Conservation (phyloP, 257 asterid genomes). For the Lantana camara region DNA sequence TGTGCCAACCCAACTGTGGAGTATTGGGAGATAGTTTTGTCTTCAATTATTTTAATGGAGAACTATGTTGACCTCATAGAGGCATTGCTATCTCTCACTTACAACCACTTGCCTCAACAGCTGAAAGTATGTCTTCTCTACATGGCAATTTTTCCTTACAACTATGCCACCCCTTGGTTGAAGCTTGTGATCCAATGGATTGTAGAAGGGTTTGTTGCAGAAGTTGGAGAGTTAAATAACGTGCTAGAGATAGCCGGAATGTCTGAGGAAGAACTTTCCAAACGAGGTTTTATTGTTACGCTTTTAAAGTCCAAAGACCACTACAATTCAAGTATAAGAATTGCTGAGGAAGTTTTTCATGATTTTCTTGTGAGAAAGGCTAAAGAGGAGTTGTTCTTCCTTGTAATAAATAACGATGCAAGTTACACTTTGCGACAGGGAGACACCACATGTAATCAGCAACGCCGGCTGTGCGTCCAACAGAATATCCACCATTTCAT, state of each 20-base stretch:
- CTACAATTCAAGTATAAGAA: not conserved
- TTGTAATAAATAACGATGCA: not conserved
- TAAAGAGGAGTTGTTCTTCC: slow-evolving; percentile 17
- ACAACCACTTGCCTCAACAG: not conserved
- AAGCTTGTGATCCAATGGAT: slow-evolving; percentile 19
- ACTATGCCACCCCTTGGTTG: not conserved
- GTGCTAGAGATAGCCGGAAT: too few relatives aligned
- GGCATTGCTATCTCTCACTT: not conserved
- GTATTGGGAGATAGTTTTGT: not conserved
- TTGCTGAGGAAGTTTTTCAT: slow-evolving; percentile 1
- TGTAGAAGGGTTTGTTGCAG: slow-evolving; percentile 24
- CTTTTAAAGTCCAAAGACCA: slow-evolving; percentile 7
- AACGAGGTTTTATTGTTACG: not conserved
- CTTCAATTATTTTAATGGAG: not conserved
- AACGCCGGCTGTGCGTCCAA: too few relatives aligned
- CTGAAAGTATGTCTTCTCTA: not conserved
- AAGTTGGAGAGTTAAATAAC: too few relatives aligned
- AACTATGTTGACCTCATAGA: not conserved
- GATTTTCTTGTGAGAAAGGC: not conserved
- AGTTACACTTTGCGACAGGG: too few relatives aligned
- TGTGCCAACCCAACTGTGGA: not conserved
- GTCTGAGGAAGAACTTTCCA: too few relatives aligned
- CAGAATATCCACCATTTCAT: too few relatives aligned
- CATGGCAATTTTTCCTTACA: not conserved
- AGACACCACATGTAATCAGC: too few relatives aligned